Conservation (phyloP, 179 eudicot species). For the Pouteria campechiana region DNA sequence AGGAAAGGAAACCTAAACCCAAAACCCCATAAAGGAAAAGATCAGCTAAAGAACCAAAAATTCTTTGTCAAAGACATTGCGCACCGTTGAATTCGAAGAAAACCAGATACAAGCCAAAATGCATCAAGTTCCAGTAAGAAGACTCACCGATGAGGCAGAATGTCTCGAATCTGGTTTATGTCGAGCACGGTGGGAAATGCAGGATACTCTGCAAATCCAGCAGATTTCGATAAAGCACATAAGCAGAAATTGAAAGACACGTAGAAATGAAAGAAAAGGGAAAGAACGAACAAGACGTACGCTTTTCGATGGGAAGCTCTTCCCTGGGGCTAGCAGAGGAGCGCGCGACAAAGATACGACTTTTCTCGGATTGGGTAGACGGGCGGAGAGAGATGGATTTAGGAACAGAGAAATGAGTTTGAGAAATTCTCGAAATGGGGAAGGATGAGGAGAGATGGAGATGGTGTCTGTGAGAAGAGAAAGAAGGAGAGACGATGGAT, state of each 20-base stretch:
- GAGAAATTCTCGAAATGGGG: slow-evolving; percentile 4
- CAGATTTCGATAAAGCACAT: not conserved
- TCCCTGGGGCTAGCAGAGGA: slow-evolving; percentile 18
- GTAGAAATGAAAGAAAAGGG: not conserved
- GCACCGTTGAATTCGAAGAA: not conserved
- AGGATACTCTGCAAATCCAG: slow-evolving; percentile 37
- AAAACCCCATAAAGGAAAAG: not conserved
- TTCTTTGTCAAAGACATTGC: not conserved
- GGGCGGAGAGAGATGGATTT: slow-evolving; percentile 30
- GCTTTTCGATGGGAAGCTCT: slow-evolving; percentile 57
- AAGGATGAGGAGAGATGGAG: slow-evolving; percentile 5
- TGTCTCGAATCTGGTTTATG: slow-evolving; percentile 85
- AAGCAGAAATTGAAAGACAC: not conserved
- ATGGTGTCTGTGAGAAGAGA: slow-evolving; percentile 6
- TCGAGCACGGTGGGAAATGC: slow-evolving; percentile 91
- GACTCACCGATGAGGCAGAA: slow-evolving; percentile 86
- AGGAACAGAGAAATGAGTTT: not conserved
- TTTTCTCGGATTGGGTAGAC: slow-evolving; percentile 16
- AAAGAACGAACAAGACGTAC: not conserved
- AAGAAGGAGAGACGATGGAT: slow-evolving; percentile 13
- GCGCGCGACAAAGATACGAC: slow-evolving; percentile 15
- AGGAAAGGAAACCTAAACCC: slow-evolving; percentile 75
- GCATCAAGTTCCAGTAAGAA: not conserved
- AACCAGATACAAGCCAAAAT: not conserved
- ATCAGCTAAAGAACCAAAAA: not conserved